Evolutionary conservation across 1,139 yeast genomes (phyloP), one percentile per base, ranked within the genome.

Genomic region (Yamadazyma diospyri): DNA sequence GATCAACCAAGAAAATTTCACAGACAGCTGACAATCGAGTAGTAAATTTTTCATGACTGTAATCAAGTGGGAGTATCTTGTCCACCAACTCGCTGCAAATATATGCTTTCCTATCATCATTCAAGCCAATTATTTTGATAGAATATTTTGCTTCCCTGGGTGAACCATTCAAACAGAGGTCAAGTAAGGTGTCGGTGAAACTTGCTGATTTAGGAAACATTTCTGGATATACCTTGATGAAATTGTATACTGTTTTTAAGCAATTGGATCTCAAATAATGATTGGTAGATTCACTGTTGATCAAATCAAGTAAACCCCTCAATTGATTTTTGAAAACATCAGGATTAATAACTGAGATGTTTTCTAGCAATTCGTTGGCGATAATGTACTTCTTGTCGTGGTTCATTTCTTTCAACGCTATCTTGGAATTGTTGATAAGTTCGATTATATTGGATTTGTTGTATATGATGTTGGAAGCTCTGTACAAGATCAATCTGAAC

Each of bases 61-160:
- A 41, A 35, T 72, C 61, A 14, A 83, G 55, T 0, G 89, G 89
- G 45, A 76, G 67, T 2, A 80, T 60, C 0, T 57, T 39, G 2
- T 57, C 57, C 13, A 72, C 53, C 2, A 80, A 53, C 8, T 60
- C 61, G 1, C 60, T 51, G 12, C 69, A 54, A 16, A 58, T 52
- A 4, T 59, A 50, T 23, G 69, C 75, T 25, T 68, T 66, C 28
- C 61, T 60, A 2, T 64, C 56, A 18, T 73, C 60, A 18, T 22
- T 26, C 20, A 75, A 58, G 3, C 74, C 67, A n/a, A 85, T 47
- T 6, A 83, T 61, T 47, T 76, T 79, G 7, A 78, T 61, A 0
- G 89, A 72, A 51, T 80, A 84, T 47, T 72, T 77, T 0, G 92
- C 83, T 45, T 82, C 87, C 9, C 50, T 41, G 1, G 86, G 76